phyloP scores from a whole-genome alignment of 2,329 filamentous ascomycete species.

The Verticillium nubilum region DNA sequence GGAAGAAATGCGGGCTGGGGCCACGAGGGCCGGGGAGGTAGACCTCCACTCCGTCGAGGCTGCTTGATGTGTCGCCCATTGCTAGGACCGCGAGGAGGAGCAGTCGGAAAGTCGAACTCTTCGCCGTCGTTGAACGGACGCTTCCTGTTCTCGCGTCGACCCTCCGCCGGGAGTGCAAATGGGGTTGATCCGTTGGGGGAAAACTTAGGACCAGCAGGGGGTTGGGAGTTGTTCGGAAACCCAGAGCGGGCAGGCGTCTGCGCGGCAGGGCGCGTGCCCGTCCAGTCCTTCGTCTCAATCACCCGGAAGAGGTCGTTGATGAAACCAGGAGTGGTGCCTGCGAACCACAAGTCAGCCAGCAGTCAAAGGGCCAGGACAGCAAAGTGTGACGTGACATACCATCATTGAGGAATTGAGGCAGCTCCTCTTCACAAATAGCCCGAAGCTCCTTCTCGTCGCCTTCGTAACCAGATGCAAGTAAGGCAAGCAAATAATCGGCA shows the following conservation, averaged over 20 bases:
- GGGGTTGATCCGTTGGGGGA: neutral
- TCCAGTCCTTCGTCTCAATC: constrained; percentile 56
- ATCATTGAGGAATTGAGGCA: constrained; percentile 70
- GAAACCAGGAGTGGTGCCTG: constrained; percentile 7
- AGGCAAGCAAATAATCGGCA: constrained; percentile 77
- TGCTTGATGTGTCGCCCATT: constrained; percentile 51
- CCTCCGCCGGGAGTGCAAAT: neutral
- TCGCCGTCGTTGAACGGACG: constrained; percentile 25
- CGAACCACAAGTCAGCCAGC: neutral
- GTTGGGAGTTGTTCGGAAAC: neutral
- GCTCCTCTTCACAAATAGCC: constrained; percentile 63
- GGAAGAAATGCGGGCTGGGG: neutral
- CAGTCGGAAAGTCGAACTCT: constrained; percentile 10
- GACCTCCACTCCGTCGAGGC: constrained; percentile 46
- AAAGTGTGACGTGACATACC: constrained; percentile 31
- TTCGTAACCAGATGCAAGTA: constrained; percentile 58
- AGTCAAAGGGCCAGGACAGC: neutral
- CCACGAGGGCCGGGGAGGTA: neutral
- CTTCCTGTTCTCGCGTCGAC: constrained; percentile 15
- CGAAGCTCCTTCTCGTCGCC: constrained; percentile 59
- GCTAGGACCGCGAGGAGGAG: constrained; percentile 17
- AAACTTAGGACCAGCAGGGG: neutral
- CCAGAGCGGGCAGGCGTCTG: neutral
- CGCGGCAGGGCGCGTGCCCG: neutral
- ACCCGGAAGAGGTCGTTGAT: constrained; percentile 64